A percentile compares a stretch with the other conserved stretches of the same genome.
These are phyloP conservation scores for Saraca asoca DNA, from an alignment of 331 rosid genomes.

Conservation along the genomic window DNA sequence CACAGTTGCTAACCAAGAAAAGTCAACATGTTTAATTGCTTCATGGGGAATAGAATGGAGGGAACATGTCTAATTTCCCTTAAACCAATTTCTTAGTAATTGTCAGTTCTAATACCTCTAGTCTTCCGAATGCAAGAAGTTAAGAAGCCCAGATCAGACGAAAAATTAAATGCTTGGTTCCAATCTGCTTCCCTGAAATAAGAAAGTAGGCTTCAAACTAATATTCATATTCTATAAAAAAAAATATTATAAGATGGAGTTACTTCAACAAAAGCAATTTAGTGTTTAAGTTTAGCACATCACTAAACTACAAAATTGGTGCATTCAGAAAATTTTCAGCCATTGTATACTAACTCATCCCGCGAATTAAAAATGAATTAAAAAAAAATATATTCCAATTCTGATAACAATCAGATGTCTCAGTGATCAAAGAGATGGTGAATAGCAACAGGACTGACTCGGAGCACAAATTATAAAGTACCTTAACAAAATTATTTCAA, in stretches of 20 bases:
- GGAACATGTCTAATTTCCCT: not conserved
- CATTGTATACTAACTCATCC: no score
- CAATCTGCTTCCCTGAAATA: constrained; percentile 82
- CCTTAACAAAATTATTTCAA: no score
- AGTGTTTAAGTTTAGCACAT: no score
- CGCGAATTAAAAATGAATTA: no score
- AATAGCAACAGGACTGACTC: no score
- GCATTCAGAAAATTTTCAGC: not conserved
- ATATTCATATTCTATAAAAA: not conserved
- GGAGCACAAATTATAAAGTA: no score
- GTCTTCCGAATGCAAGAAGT: constrained; percentile 76
- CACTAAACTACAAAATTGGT: not conserved
- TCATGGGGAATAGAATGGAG: constrained; percentile 17
- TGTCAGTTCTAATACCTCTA: constrained; percentile 51
- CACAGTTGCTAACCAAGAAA: constrained; percentile 9
- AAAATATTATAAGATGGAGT: not conserved
- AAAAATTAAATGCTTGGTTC: constrained; percentile 82
- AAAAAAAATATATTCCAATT: no score
- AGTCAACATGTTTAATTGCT: constrained; percentile 20
- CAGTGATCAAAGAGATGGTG: no score
- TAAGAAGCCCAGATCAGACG: constrained; percentile 75
- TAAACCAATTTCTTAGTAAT: constrained; percentile 13
- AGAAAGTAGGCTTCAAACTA: constrained; percentile 35
- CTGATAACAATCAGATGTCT: no score
- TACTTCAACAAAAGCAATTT: not conserved